Conservation (phyloP, 768 basidiomycete species). For the Phylloporus sp. region DNA sequence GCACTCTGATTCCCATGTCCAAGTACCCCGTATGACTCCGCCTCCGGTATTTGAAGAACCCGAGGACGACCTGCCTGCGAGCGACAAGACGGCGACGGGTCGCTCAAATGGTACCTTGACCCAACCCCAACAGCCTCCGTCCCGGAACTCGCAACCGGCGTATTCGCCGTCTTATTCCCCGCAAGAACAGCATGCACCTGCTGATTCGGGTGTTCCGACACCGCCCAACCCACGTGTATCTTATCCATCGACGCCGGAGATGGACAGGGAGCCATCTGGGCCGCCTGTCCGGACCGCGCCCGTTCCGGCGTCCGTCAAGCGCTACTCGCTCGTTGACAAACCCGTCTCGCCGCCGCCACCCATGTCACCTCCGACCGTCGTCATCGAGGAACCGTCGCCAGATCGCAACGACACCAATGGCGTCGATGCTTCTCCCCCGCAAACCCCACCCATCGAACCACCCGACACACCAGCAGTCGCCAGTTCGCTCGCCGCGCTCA, state of each 20-base stretch:
- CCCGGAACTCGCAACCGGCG: slow-evolving; percentile 12
- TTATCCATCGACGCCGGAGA: slow-evolving; percentile 18
- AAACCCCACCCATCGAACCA: slow-evolving; percentile 34
- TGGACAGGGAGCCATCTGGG: slow-evolving; percentile 24
- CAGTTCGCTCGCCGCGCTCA: slow-evolving; percentile 80
- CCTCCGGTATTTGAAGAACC: slow-evolving; percentile 29
- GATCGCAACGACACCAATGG: slow-evolving; percentile 28
- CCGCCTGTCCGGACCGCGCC: slow-evolving; percentile 17
- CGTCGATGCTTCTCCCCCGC: slow-evolving; percentile 28
- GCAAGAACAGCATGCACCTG: slow-evolving; percentile 8
- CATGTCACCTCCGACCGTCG: slow-evolving; percentile 43
- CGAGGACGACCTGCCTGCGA: slow-evolving; percentile 25
- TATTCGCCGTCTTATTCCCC: background rate
- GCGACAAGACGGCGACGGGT: slow-evolving; percentile 2
- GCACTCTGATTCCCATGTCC: slow-evolving; percentile 30
- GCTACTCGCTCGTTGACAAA: slow-evolving; percentile 75
- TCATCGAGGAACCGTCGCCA: slow-evolving; percentile 34
- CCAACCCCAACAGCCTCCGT: slow-evolving; percentile 11
- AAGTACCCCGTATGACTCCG: slow-evolving; percentile 28
- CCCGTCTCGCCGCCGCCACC: slow-evolving; percentile 44
- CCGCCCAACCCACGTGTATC: slow-evolving; percentile 5
- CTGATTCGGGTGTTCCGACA: slow-evolving; percentile 8
- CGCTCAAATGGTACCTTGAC: slow-evolving; percentile 12
- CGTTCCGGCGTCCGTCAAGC: slow-evolving; percentile 66
- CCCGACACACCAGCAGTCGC: slow-evolving; percentile 62